phyloP scores from a whole-genome alignment of 495 filamentous ascomycete genomes.

The Letharia columbiana region DNA sequence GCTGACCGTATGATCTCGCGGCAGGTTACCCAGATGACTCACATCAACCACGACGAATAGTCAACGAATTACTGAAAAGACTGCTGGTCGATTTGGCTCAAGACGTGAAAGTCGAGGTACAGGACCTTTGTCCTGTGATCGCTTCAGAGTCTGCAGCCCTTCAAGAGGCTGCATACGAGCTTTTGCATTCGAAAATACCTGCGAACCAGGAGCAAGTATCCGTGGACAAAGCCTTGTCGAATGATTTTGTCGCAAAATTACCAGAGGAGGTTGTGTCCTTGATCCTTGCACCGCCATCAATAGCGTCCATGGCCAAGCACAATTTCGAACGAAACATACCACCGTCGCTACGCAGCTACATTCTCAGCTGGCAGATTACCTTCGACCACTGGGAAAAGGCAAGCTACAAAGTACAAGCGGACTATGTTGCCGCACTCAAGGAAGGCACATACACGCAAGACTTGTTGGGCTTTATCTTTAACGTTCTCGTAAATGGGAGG shows the following conservation, averaged over 20 bases:
- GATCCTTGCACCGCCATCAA: conserved; percentile 44
- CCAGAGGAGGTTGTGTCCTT: conserved; percentile 64
- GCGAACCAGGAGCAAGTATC: conserved; percentile 72
- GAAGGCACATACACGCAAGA: conserved; percentile 59
- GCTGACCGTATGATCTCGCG: conserved; percentile 13
- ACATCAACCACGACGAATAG: conserved; percentile 57
- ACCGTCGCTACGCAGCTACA: conserved; percentile 54
- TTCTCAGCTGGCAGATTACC: conserved; percentile 85
- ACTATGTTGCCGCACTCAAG: conserved; percentile 70
- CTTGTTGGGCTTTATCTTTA: conserved; percentile 69
- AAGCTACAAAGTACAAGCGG: conserved; percentile 67
- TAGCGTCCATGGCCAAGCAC: conserved; percentile 32
- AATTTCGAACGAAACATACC: conserved; percentile 46
- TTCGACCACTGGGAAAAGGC: conserved; percentile 79
- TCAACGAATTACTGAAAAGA: conserved; percentile 59
- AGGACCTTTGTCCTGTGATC: conserved; percentile 60
- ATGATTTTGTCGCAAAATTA: conserved; percentile 53
- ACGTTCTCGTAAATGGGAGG: conserved; percentile 66
- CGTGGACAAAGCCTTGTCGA: conserved; percentile 69
- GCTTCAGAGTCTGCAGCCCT: conserved; percentile 65
- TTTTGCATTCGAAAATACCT: conserved; percentile 72
- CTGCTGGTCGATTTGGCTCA: conserved; percentile 52
- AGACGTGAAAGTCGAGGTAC: conserved; percentile 46
- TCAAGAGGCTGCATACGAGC: conserved; percentile 69
- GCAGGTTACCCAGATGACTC: conserved; percentile 43